These are phyloP conservation scores for Arxiozyma slooffiae DNA, from an alignment of 1,139 yeast genomes.

Conservation along the genomic window DNA sequence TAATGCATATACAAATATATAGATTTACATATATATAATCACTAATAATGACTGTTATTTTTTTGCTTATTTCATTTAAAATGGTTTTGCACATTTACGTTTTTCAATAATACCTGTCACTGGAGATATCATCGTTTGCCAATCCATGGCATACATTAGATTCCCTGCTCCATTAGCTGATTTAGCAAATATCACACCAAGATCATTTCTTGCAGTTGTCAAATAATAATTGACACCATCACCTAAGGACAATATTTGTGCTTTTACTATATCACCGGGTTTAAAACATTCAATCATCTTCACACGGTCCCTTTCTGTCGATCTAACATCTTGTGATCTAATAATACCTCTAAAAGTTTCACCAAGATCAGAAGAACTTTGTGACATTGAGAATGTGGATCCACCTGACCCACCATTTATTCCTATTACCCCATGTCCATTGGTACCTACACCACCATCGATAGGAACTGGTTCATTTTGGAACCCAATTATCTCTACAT, in stretches of 20 bases:
- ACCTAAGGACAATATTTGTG: conserved; percentile 73
- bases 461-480: conserved; percentile 45
- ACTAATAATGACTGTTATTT: not conserved
- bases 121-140: conserved; percentile 91
- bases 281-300: conserved; percentile 67
- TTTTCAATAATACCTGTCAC: conserved; percentile 63
- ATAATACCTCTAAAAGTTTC: conserved; percentile 88
- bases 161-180: conserved; percentile 62
- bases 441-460: conserved; percentile 61
- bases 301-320: conserved; percentile 84
- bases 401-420: conserved; percentile 55
- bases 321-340: conserved; percentile 78
- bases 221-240: conserved; percentile 88
- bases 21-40: not conserved
- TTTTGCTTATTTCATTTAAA: conserved; percentile 24
- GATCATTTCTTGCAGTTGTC: conserved; percentile 79
- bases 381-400: conserved; percentile 37
- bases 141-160: conserved; percentile 81
- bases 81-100: conserved; percentile 91
- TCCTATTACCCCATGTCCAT: conserved; percentile 40
- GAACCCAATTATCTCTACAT: conserved; percentile 72
- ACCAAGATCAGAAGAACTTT: conserved; percentile 58
- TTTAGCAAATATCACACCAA: conserved; percentile 88
- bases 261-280: conserved; percentile 91
- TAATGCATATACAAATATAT: not conserved